Percentiles rank a stretch among this genome's conserved stretches.
Conservation (phyloP, 768 basidiomycete genomes). For the Xerocomellus intermedius region DNA sequence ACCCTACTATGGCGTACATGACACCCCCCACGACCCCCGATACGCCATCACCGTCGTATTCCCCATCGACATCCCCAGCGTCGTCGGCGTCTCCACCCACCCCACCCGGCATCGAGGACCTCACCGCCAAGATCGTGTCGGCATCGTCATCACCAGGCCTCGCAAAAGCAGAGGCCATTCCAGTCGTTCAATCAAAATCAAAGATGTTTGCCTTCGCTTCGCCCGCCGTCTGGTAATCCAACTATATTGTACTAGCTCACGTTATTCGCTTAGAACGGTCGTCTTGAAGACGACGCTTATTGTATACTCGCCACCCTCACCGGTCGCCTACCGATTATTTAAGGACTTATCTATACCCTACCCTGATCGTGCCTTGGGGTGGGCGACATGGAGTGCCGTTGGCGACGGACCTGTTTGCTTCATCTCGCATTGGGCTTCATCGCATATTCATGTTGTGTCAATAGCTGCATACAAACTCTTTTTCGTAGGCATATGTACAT, state of each 20-base stretch:
- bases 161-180: slow-evolving; percentile 21
- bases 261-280: slow-evolving; percentile 24
- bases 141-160: slow-evolving; percentile 38
- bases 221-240: slow-evolving; percentile 56
- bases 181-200: slow-evolving; percentile 41
- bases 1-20: slow-evolving; percentile 18
- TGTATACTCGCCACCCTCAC: slow-evolving; percentile 21
- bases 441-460: slow-evolving; percentile 38
- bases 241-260: slow-evolving; percentile 20
- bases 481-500: slow-evolving; percentile 36
- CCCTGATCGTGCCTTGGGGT: slow-evolving; percentile 14
- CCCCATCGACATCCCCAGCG: slow-evolving; percentile 53
- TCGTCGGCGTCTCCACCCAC: slow-evolving; percentile 63
- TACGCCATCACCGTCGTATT: slow-evolving; percentile 54
- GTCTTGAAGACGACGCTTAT: slow-evolving; percentile 32
- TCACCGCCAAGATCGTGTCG: slow-evolving; percentile 45
- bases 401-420: slow-evolving; percentile 26
- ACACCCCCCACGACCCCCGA: slow-evolving; percentile 44
- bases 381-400: slow-evolving; percentile 25
- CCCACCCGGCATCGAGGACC: slow-evolving; percentile 51
- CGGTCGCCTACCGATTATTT: slow-evolving; percentile 26
- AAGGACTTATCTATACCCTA: slow-evolving; percentile 36
- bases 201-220: slow-evolving; percentile 67
- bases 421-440: slow-evolving; percentile 28
- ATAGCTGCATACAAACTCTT: slow-evolving; percentile 33